These are phyloP conservation scores for Kluyveromyces sp. DNA, from an alignment of 1,139 yeast species.

Conservation along the genomic window DNA sequence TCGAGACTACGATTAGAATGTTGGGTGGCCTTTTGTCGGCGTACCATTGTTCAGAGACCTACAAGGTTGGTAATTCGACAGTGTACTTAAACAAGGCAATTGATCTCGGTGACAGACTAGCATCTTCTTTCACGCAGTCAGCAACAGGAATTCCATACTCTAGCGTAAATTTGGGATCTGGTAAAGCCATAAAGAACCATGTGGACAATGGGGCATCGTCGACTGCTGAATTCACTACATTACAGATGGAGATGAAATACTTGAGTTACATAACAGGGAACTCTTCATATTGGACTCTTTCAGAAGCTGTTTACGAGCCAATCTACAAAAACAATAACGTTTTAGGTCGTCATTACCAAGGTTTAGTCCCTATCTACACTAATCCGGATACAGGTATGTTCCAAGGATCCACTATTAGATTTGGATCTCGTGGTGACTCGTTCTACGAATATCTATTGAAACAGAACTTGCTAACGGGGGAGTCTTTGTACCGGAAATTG, in stretches of 20 bases:
- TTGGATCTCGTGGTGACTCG: conserved; percentile 91
- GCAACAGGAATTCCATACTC: conserved; percentile 68
- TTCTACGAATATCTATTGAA: conserved; percentile 85
- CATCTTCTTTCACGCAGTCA: conserved; percentile 56
- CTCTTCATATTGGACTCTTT: conserved; percentile 65
- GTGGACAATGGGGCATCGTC: conserved; percentile 68
- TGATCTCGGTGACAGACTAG: conserved; percentile 53
- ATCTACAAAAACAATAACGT: conserved; percentile 38
- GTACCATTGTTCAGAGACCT: conserved; percentile 58
- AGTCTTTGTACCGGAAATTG: conserved; percentile 56
- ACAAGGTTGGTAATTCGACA: conserved; percentile 31
- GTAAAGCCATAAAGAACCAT: conserved; percentile 53
- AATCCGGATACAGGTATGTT: conserved; percentile 68
- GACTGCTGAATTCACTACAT: conserved; percentile 84
- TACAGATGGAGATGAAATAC: conserved; percentile 85
- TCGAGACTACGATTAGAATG: conserved; percentile 92
- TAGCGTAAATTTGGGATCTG: conserved; percentile 63
- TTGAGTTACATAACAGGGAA: conserved; percentile 77
- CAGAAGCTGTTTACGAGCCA: conserved; percentile 62
- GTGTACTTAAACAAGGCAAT: conserved; percentile 71
- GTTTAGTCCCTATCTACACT: conserved; percentile 76
- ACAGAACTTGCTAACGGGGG: conserved; percentile 74
- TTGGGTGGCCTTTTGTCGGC: conserved; percentile 87
- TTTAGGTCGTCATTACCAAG: conserved; percentile 37
- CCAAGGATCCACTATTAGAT: conserved; percentile 56